Base-by-base conservation (phyloP, 192 early-diverging fungal genomes). In the Backusella macrospora region DNA sequence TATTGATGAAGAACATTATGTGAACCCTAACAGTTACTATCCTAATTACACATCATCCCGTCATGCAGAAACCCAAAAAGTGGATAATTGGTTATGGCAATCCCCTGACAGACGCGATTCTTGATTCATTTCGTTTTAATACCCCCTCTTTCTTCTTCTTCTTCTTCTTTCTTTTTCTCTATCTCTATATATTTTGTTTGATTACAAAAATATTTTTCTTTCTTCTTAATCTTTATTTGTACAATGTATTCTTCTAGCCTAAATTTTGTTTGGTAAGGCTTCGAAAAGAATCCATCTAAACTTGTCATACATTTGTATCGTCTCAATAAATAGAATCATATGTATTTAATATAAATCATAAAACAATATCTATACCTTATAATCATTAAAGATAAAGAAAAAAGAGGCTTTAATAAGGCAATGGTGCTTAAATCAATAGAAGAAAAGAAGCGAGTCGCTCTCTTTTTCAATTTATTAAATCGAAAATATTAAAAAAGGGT, bases 81-180 rank as follows among this genome's bases (percentile, higher is more conserved):
- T 64, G 16, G 18, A 44, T 62, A 62, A 64, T 72, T 72, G 71
- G 71, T 63, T 72, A 38, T 62, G 59, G 62, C 71, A 72, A 63
- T 64, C 71, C 13, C 71, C 71, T 26, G 55, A 62, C 14, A 72
- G 71, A 64, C 48, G 71, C 13, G 45, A 59, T 26, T 23, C 55
- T 10, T 72, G 43, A 71, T 46, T 46, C 3, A 14, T 12, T 46
- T 46, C 13, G 10, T 46, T 12, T 4, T 12, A 23, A 55, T 12
- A 49, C 49, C 3, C 12, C 6, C 8, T 21, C 12, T 3, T 55
- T 10, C 2, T 9, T 10, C 23, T n/a, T n/a, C 16, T n/a, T 43
- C 0, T 55, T 10, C 2, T 9, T 10, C 23, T n/a, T n/a, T 8
- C 16, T 43, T 43, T 6, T 0, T 6, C 6, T n/a, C 6, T 49